These are phyloP conservation scores for Cystoisospora suis DNA, from an alignment of 169 alveolate species.

Conservation along the genomic window DNA sequence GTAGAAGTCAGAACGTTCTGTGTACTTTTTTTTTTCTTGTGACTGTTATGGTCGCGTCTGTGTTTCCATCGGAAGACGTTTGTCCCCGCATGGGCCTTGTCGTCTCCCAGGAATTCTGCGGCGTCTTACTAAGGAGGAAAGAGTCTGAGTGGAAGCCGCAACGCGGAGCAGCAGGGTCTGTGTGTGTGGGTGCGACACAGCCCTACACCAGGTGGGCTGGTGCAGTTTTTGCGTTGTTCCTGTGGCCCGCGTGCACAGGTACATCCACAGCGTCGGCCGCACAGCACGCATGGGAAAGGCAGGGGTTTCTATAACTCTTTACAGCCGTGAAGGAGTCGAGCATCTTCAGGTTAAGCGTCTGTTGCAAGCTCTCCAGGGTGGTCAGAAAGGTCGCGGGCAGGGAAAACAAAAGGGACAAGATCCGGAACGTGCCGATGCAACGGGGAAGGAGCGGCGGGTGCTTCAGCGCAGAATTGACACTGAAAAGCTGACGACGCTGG, in stretches of 20 bases:
- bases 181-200: neutral
- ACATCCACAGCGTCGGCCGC: constrained; percentile 91
- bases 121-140: too few relatives aligned
- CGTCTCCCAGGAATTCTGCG: too few relatives aligned
- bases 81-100: too few relatives aligned
- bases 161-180: neutral
- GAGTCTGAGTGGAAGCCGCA: neutral
- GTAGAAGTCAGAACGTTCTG: too few relatives aligned
- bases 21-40: too few relatives aligned
- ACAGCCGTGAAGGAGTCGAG: neutral
- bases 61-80: too few relatives aligned
- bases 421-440: neutral
- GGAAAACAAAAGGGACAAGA: neutral
- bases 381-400: neutral
- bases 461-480: constrained; percentile 27
- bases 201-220: too few relatives aligned
- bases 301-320: constrained; percentile 74
- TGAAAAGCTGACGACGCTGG: neutral
- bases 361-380: neutral
- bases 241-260: constrained; percentile 55
- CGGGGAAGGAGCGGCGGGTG: neutral
- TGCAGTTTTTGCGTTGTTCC: neutral
- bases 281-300: constrained; percentile 90
- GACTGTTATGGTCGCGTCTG: too few relatives aligned
- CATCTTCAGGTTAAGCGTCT: constrained; percentile 20